Percentiles rank a stretch among this genome's conserved stretches.
These are phyloP conservation scores for Kodamaea laetipori DNA, from an alignment of 805 yeast genomes.

Conservation along the genomic window DNA sequence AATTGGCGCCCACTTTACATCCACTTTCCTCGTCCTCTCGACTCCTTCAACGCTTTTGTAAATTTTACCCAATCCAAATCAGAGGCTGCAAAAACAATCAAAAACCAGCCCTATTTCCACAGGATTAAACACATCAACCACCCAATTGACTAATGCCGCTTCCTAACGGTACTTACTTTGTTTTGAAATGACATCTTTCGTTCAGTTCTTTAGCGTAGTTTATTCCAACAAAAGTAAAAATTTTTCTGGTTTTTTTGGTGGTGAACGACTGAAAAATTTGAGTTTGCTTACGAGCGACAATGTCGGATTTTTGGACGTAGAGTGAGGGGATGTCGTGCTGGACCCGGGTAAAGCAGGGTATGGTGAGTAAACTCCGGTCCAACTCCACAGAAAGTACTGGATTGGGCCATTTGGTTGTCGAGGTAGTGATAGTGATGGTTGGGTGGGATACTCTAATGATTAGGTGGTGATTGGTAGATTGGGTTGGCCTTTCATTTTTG, in stretches of 20 bases:
- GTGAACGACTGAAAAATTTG: conserved; percentile 11
- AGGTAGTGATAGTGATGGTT: too few species aligned
- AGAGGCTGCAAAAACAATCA: background rate
- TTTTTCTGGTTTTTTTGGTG: conserved; percentile 8
- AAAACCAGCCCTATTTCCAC: background rate
- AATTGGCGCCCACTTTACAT: too few species aligned
- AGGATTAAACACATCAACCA: background rate
- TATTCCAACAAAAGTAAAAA: conserved; percentile 13
- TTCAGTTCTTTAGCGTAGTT: conserved; percentile 13
- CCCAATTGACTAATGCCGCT: conserved; percentile 3
- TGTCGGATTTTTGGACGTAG: background rate
- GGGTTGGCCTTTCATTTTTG: background rate
- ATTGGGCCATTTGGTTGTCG: background rate
- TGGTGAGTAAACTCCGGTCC: background rate
- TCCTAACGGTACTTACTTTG: conserved; percentile 52
- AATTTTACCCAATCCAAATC: background rate
- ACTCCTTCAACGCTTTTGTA: background rate
- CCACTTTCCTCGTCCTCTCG: background rate
- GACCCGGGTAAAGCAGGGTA: conserved; percentile 1
- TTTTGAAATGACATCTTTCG: conserved; percentile 47
- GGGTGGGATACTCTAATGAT: background rate
- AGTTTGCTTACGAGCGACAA: conserved; percentile 8
- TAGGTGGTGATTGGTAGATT: background rate
- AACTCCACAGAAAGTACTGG: conserved; percentile 7
- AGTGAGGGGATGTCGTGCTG: conserved; percentile 3